phyloP scores from a whole-genome alignment of 1,284 basidiomycete species.

The Heterobasidion annosum region DNA sequence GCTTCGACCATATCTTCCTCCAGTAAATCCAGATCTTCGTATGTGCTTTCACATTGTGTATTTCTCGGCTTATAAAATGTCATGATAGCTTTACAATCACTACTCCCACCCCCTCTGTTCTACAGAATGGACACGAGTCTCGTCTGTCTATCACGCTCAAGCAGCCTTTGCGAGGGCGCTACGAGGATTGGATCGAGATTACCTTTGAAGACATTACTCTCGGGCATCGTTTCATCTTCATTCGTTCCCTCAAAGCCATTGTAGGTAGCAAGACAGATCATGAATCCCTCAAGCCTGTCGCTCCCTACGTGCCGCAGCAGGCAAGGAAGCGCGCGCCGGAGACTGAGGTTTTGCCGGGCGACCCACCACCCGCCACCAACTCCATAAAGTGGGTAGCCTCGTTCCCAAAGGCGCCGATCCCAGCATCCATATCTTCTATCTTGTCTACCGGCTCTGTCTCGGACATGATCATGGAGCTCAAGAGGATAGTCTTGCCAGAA shows the following conservation, averaged over 20 bases:
- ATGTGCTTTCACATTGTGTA: background rate
- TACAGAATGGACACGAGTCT: background rate
- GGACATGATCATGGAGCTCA: conserved; percentile 8
- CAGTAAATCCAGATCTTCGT: background rate
- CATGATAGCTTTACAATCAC: background rate
- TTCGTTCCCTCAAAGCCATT: conserved; percentile 20
- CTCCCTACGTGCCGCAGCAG: conserved; percentile 43
- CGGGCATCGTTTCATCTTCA: conserved; percentile 23
- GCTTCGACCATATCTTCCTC: background rate
- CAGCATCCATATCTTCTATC: conserved; percentile 1
- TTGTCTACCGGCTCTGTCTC: conserved; percentile 9
- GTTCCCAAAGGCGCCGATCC: conserved; percentile 6
- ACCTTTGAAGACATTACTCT: conserved; percentile 21
- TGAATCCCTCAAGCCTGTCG: conserved; percentile 34
- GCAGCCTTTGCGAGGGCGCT: conserved; percentile 29
- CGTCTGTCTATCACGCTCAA: background rate
- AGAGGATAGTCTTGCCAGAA: conserved; percentile 27
- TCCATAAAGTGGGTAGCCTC: conserved; percentile 19
- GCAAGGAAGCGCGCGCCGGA: conserved; percentile 29
- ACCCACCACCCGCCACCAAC: conserved; percentile 22
- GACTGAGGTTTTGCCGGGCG: conserved; percentile 35
- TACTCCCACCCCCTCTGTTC: background rate
- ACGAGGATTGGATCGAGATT: conserved; percentile 29
- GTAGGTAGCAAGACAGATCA: conserved; percentile 35
- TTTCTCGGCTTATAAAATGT: background rate